phyloP scores from a whole-genome alignment of 2,329 filamentous ascomycete species.

The Cryphonectria japonica region DNA sequence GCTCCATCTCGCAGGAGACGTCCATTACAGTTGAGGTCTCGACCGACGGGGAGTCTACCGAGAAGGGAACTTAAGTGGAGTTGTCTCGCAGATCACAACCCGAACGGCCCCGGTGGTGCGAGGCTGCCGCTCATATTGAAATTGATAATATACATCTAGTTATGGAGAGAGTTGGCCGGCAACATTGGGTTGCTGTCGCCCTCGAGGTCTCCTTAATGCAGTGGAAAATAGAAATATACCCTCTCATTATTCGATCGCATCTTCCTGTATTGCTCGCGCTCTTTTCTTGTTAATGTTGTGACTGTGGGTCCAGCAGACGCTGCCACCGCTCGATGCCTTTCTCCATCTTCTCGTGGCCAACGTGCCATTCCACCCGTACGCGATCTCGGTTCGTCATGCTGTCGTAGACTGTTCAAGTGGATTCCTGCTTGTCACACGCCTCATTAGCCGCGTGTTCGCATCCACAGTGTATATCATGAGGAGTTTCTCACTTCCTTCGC shows the following conservation, averaged over 20 bases:
- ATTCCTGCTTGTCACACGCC: neutral
- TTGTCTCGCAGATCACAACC: neutral
- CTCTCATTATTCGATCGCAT: neutral
- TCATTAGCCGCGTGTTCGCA: neutral
- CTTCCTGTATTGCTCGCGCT: neutral
- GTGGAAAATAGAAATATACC: neutral
- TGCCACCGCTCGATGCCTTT: neutral
- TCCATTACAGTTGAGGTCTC: constrained; percentile 24
- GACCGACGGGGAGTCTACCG: neutral
- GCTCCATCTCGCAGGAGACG: constrained; percentile 28
- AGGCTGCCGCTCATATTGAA: neutral
- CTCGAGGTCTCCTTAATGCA: neutral
- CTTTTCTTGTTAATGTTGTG: neutral
- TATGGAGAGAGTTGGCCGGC: neutral
- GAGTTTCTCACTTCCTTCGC: neutral
- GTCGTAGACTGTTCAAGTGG: neutral
- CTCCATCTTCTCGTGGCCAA: neutral
- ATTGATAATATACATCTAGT: neutral
- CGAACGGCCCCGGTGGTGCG: constrained; percentile 4
- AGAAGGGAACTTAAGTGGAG: no score
- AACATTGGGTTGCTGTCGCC: neutral
- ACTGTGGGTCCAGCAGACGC: neutral
- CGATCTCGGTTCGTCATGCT: neutral
- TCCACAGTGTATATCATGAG: neutral
- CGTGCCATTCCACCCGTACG: neutral